Percentiles rank a stretch among this genome's conserved stretches.
These are phyloP conservation scores for Candida jianshihensis DNA, from an alignment of 805 yeast species.

Conservation along the genomic window DNA sequence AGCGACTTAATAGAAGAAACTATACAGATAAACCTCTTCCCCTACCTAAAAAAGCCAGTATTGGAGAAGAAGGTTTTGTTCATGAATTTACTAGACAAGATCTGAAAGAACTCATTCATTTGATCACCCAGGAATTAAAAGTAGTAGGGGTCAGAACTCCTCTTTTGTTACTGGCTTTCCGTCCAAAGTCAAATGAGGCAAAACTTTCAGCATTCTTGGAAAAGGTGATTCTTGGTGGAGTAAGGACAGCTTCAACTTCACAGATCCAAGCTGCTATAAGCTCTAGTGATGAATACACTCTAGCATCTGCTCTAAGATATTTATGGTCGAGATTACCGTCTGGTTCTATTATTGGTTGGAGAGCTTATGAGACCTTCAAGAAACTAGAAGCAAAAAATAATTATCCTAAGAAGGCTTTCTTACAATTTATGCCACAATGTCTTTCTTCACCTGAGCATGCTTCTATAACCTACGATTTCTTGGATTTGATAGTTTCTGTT, in stretches of 20 bases:
- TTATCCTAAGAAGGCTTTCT: slow-evolving; percentile 66
- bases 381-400: slow-evolving; percentile 56
- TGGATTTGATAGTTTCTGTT: slow-evolving; percentile 70
- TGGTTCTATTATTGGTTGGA: slow-evolving; percentile 80
- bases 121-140: slow-evolving; percentile 68
- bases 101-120: slow-evolving; percentile 60
- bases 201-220: slow-evolving; percentile 52
- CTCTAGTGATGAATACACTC: slow-evolving; percentile 57
- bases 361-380: slow-evolving; percentile 65
- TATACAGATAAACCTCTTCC: slow-evolving; percentile 5
- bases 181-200: slow-evolving; percentile 60
- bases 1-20: background rate
- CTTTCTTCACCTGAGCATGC: slow-evolving; percentile 82
- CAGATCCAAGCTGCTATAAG: slow-evolving; percentile 37
- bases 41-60: background rate
- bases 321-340: slow-evolving; percentile 83
- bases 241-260: slow-evolving; percentile 36
- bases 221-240: slow-evolving; percentile 52
- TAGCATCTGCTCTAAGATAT: slow-evolving; percentile 71
- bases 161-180: slow-evolving; percentile 65
- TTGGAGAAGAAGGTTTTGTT: slow-evolving; percentile 16
- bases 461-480: slow-evolving; percentile 79
- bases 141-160: slow-evolving; percentile 66
- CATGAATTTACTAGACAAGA: slow-evolving; percentile 56
- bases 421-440: slow-evolving; percentile 80